Evolutionary conservation across 176 grass and related monocot genomes (phyloP).

Genomic region (Oryza brachyantha): DNA sequence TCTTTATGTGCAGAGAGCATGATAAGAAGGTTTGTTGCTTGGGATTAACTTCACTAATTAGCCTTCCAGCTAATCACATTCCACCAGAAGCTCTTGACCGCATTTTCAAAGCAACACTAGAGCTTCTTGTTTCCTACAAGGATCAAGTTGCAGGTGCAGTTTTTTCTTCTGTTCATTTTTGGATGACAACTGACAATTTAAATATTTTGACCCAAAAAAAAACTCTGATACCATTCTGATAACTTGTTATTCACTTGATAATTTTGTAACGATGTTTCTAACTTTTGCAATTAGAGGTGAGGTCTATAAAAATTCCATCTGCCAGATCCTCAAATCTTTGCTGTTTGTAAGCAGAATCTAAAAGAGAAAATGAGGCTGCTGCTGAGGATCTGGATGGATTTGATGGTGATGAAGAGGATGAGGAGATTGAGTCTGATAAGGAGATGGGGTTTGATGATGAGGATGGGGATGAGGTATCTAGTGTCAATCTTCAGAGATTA

Average conservation of each 20-base stretch:
- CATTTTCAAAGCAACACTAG: constrained; percentile 85
- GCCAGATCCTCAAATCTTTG: constrained; percentile 17
- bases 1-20: constrained; percentile 64
- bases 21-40: constrained; percentile 91
- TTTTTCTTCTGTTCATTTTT: constrained; percentile 15
- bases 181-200: not conserved
- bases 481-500: constrained; percentile 59
- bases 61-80: constrained; percentile 79
- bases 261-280: not conserved
- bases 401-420: constrained; percentile 66
- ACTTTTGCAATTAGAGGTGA: not conserved
- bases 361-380: constrained; percentile 48
- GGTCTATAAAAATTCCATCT: not conserved
- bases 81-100: constrained; percentile 74
- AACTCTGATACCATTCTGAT: not conserved
- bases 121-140: constrained; percentile 79
- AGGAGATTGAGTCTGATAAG: constrained; percentile 65
- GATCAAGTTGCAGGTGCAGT: constrained; percentile 86
- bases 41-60: constrained; percentile 88
- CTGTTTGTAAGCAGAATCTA: constrained; percentile 52
- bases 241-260: not conserved
- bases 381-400: constrained; percentile 79
- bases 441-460: constrained; percentile 87
- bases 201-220: not conserved
- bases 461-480: constrained; percentile 70